Conservation (phyloP, 164 flowering plant species). For the Platanus orientalis region DNA sequence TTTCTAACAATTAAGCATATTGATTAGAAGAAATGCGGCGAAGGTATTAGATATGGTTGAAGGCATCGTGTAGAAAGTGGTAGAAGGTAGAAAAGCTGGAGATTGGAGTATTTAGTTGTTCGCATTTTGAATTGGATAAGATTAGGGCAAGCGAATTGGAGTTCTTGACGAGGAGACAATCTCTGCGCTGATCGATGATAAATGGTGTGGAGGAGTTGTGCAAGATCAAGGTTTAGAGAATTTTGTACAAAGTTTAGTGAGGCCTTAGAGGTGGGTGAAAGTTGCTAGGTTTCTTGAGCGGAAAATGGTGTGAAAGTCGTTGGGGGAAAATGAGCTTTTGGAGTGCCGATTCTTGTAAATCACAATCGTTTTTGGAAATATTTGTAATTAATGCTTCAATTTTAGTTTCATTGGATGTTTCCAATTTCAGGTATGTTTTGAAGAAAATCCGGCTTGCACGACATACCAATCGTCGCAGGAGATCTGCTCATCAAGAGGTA, state of each 20-base stretch:
- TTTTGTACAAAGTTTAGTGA: neutral
- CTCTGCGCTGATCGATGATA: neutral
- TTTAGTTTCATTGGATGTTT: conserved; percentile 9
- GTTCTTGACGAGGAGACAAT: neutral
- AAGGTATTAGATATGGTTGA: neutral
- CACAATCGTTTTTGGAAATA: conserved; percentile 34
- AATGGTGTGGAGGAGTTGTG: no score
- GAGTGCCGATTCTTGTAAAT: no score
- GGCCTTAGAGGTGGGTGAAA: neutral
- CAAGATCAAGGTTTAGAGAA: conserved; percentile 4
- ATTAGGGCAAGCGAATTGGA: no score
- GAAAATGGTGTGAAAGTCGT: conserved; percentile 4
- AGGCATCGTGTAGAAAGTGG: neutral
- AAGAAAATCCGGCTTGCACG: no score
- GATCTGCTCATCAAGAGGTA: conserved; percentile 98
- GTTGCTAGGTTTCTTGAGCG: neutral
- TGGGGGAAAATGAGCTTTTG: conserved; percentile 87
- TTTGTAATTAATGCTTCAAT: neutral
- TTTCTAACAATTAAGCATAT: no score
- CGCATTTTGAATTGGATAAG: no score
- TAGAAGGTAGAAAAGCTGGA: no score
- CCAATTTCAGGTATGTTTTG: conserved; percentile 67
- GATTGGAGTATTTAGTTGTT: no score
- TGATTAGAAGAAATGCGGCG: no score
- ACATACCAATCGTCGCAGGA: conserved; percentile 88